Percentiles rank a stretch among this genome's conserved stretches.
These are phyloP conservation scores for Lactuca sativa DNA, from an alignment of 129 eudicot species.

Conservation along the genomic window DNA sequence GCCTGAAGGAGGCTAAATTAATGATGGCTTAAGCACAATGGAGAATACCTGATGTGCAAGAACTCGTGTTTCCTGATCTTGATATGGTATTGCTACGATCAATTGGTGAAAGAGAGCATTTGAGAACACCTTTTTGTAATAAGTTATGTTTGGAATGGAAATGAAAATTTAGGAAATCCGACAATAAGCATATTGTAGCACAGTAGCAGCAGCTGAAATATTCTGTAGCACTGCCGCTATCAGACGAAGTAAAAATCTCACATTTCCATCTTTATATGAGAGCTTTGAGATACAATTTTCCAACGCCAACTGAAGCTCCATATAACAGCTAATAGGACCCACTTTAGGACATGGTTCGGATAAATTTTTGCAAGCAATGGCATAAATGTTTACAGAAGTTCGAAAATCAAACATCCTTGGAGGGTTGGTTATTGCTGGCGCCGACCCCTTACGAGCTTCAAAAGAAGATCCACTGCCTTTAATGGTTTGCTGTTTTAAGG, in stretches of 20 bases:
- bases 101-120: constrained; percentile 86
- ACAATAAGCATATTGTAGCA: constrained; percentile 62
- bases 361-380: constrained; percentile 54
- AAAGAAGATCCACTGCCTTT: too few relatives aligned
- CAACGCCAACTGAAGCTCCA: constrained; percentile 61
- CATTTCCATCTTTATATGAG: constrained; percentile 72
- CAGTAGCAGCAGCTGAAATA: constrained; percentile 48
- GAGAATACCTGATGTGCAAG: constrained; percentile 67
- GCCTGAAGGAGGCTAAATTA: constrained; percentile 34
- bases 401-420: too few relatives aligned
- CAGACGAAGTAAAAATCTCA: constrained; percentile 75
- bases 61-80: constrained; percentile 71
- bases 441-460: too few relatives aligned
- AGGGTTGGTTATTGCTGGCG: too few relatives aligned
- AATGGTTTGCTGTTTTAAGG: too few relatives aligned
- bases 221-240: constrained; percentile 81
- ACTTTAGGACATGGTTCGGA: constrained; percentile 54
- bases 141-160: constrained; percentile 64
- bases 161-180: constrained; percentile 60
- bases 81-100: constrained; percentile 78
- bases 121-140: constrained; percentile 72
- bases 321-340: constrained; percentile 44
- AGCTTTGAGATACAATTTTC: constrained; percentile 59
- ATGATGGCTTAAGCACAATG: constrained; percentile 64
- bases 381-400: constrained; percentile 44